Conservation (phyloP, 768 basidiomycete species). For the Lactifluus volemus region DNA sequence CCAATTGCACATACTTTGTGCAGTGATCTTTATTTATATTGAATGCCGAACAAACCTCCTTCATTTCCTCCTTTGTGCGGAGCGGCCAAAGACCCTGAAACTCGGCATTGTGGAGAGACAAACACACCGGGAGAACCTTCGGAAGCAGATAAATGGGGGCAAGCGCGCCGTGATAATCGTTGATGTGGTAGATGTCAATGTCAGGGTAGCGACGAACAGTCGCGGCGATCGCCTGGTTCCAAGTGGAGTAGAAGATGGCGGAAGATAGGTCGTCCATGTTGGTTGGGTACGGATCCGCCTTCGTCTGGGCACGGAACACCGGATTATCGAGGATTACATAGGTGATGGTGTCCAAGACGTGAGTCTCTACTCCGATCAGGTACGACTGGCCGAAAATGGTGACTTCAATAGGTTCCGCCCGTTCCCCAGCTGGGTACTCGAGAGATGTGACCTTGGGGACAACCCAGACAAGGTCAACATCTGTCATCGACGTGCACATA, state of each 20-base stretch:
- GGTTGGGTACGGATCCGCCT: constrained; percentile 90
- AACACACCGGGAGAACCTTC: constrained; percentile 80
- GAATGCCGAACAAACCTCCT: constrained; percentile 96
- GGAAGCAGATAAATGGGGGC: constrained; percentile 88
- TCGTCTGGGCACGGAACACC: constrained; percentile 94
- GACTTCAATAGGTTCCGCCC: constrained; percentile 89
- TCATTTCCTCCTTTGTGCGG: constrained; percentile 96
- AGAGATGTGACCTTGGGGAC: constrained; percentile 91
- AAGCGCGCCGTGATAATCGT: constrained; percentile 91
- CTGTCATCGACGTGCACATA: constrained; percentile 98
- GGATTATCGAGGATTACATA: constrained; percentile 91
- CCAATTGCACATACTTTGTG: constrained; percentile 95
- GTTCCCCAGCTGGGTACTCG: constrained; percentile 87
- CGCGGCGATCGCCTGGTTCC: constrained; percentile 95
- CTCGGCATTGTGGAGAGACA: constrained; percentile 94
- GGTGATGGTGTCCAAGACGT: constrained; percentile 90
- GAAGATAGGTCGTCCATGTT: constrained; percentile 97
- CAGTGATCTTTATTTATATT: constrained; percentile 95
- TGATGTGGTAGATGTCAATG: constrained; percentile 91
- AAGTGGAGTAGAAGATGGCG: constrained; percentile 96
- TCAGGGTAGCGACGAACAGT: constrained; percentile 79
- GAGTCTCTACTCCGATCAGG: constrained; percentile 91
- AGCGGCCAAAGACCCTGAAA: constrained; percentile 97
- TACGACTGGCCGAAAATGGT: constrained; percentile 95
- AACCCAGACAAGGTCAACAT: constrained; percentile 92